Evolutionary conservation across 2,329 filamentous ascomycete species (phyloP).

Genomic region (Torrubiellomyces zombiae): DNA sequence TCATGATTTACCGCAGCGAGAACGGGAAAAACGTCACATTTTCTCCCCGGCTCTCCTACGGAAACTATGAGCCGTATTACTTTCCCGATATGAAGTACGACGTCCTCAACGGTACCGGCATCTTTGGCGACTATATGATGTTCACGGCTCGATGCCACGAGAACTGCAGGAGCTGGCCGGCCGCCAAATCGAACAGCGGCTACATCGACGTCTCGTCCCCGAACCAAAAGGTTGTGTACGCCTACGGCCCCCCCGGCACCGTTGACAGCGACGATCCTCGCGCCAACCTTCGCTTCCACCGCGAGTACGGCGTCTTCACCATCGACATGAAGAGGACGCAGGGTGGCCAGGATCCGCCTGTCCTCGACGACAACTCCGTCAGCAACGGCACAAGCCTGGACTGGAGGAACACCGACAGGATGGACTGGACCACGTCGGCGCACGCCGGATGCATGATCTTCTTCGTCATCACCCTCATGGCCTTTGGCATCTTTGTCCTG

Average conservation of each 20-base stretch:
- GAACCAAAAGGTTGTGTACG: slow-evolving; percentile 36
- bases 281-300: slow-evolving; percentile 33
- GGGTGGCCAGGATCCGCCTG: slow-evolving; percentile 24
- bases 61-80: slow-evolving; percentile 34
- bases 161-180: slow-evolving; percentile 34
- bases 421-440: slow-evolving; percentile 22
- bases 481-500: slow-evolving; percentile 36
- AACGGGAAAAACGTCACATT: slow-evolving; percentile 34
- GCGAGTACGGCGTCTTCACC: slow-evolving; percentile 34
- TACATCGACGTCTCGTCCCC: slow-evolving; percentile 32
- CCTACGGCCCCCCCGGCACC: slow-evolving; percentile 30
- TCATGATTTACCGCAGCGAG: slow-evolving; percentile 35
- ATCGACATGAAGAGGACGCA: slow-evolving; percentile 37
- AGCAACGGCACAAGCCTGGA: slow-evolving; percentile 19
- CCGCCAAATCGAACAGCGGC: slow-evolving; percentile 15
- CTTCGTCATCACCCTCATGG: slow-evolving; percentile 36
- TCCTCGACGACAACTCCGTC: slow-evolving; percentile 16
- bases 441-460: slow-evolving; percentile 39
- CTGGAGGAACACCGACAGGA: slow-evolving; percentile 13
- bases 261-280: slow-evolving; percentile 23
- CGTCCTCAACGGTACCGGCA: slow-evolving; percentile 28
- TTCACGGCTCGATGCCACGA: slow-evolving; percentile 33
- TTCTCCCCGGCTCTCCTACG: slow-evolving; percentile 33
- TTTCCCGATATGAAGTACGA: slow-evolving; percentile 25
- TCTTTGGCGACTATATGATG: slow-evolving; percentile 27